Evolutionary conservation across 2,329 filamentous ascomycete species (phyloP).

Genomic region (Botrytis cinerea): DNA sequence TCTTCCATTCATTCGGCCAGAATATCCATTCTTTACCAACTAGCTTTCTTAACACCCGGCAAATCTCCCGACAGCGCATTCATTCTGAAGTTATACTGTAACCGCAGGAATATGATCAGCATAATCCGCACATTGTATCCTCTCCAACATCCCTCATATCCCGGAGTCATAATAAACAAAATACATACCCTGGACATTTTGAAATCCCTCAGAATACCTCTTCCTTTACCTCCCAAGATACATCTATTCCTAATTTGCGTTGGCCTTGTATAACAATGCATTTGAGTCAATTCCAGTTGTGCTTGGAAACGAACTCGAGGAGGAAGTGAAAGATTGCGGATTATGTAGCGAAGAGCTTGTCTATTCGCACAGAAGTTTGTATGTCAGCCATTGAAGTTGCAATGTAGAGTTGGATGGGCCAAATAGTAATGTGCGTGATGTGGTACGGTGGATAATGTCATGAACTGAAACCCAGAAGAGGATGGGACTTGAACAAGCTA

Average conservation of each 20-base stretch:
- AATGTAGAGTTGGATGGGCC: neutral
- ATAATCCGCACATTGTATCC: neutral
- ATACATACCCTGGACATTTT: slow-evolving; percentile 83
- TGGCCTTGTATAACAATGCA: slow-evolving; percentile 92
- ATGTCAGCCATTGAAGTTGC: slow-evolving; percentile 14
- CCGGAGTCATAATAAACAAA: neutral
- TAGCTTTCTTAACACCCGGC: slow-evolving; percentile 93
- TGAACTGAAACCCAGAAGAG: neutral
- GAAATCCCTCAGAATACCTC: slow-evolving; percentile 91
- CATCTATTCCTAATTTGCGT: slow-evolving; percentile 95
- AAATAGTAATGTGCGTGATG: neutral
- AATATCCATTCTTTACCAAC: slow-evolving; percentile 66
- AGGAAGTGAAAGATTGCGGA: slow-evolving; percentile 87
- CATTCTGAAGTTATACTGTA: slow-evolving; percentile 87
- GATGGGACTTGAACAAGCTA: neutral
- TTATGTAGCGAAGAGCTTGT: slow-evolving; percentile 90
- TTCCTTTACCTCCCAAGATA: slow-evolving; percentile 84
- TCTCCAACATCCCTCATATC: neutral
- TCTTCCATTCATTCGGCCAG: neutral
- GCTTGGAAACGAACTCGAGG: slow-evolving; percentile 83
- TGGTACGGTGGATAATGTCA: neutral
- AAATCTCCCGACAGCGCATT: slow-evolving; percentile 83
- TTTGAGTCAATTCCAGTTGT: slow-evolving; percentile 88
- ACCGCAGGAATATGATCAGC: slow-evolving; percentile 16
- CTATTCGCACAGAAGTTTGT: slow-evolving; percentile 48